These are phyloP conservation scores for Plasmodium relictum DNA, from an alignment of 169 alveolate species.

Conservation along the genomic window DNA sequence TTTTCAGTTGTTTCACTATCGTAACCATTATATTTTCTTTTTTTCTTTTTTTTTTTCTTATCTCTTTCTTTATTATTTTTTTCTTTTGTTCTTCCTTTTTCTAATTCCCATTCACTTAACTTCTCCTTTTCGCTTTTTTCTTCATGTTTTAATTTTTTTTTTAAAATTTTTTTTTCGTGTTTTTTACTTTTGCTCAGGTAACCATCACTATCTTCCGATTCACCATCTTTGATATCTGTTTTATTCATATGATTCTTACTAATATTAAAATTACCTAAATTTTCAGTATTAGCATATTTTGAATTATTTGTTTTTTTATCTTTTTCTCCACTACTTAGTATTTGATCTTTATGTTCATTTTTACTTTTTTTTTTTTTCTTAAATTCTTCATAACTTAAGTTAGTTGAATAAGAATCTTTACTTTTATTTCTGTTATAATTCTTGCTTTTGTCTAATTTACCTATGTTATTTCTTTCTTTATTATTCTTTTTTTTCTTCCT, in stretches of 20 bases:
- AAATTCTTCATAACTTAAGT: constrained; percentile 13
- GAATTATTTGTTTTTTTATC: neutral
- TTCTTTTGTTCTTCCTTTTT: constrained; percentile 2
- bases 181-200: neutral
- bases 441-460: neutral
- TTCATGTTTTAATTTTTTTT: neutral
- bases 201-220: neutral
- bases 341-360: neutral
- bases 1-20: constrained; percentile 14
- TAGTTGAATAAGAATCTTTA: constrained; percentile 24
- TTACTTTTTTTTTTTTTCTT: constrained; percentile 1
- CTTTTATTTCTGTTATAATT: neutral
- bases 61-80: constrained; percentile 13
- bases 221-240: neutral
- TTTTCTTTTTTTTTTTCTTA: constrained; percentile 9
- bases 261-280: neutral
- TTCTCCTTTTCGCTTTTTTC: neutral
- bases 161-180: neutral
- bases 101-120: neutral
- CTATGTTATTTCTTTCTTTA: neutral
- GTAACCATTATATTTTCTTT: neutral
- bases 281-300: neutral
- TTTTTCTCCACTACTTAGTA: neutral
- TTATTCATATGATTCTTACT: neutral
- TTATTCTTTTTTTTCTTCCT: neutral